Evolutionary conservation across 2,329 filamentous ascomycete species (phyloP).

Genomic region (Talaromyces marneffei): DNA sequence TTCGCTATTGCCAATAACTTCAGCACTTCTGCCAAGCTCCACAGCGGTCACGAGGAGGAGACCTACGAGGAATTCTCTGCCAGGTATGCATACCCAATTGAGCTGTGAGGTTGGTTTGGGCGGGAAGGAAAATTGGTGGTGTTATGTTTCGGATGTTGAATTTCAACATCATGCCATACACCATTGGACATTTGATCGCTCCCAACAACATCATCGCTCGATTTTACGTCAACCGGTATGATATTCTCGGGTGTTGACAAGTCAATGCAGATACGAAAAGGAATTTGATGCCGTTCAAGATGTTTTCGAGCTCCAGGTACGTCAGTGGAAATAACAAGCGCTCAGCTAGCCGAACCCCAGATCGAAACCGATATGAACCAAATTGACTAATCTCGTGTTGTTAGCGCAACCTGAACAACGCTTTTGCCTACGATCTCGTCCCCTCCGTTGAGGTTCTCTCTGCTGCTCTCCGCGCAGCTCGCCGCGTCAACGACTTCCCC

Average conservation of each 20-base stretch:
- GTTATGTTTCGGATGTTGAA: background rate
- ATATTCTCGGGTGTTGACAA: background rate
- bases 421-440: conserved; percentile 99
- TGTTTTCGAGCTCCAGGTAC: conserved; percentile 98
- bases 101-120: conserved; percentile 7
- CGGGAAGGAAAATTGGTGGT: background rate
- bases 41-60: conserved; percentile 74
- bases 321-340: conserved; percentile 24
- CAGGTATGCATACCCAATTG: conserved; percentile 59
- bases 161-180: conserved; percentile 11
- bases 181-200: background rate
- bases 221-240: background rate
- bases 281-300: conserved; percentile 97
- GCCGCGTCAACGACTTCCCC: conserved; percentile 96
- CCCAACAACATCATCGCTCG: background rate
- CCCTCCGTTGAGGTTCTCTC: conserved; percentile 85
- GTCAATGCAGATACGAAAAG: conserved; percentile 78
- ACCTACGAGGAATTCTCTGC: conserved; percentile 98
- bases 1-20: conserved; percentile 60
- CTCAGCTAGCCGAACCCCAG: background rate
- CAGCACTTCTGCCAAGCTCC: conserved; percentile 51
- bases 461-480: conserved; percentile 86
- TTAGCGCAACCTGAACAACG: conserved; percentile 96
- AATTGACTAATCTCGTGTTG: background rate
- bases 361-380: background rate